Evolutionary conservation across 2,329 filamentous ascomycete species (phyloP).

Genomic region (Microcyclospora pomicola): DNA sequence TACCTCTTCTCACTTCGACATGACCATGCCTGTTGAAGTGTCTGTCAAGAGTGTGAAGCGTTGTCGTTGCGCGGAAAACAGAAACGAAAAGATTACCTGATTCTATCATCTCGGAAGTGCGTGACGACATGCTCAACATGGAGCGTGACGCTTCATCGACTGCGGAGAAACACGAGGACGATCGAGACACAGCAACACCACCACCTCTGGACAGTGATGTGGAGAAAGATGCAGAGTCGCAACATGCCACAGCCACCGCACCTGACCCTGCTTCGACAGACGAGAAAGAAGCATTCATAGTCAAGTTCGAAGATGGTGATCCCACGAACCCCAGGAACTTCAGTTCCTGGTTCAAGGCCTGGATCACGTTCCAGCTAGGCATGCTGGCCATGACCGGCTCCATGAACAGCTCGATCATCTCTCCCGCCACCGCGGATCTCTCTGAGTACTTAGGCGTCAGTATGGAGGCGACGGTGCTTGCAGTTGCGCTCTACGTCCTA

Average conservation of each 20-base stretch:
- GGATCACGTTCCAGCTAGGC: constrained; percentile 36
- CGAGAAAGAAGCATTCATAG: constrained; percentile 11
- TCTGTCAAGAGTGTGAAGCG: too few species aligned
- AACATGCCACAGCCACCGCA: not conserved
- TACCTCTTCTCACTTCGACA: too few species aligned
- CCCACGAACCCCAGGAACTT: constrained; percentile 36
- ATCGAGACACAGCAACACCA: not conserved
- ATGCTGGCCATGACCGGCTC: constrained; percentile 38
- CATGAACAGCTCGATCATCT: constrained; percentile 38
- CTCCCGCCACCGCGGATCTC: constrained; percentile 33
- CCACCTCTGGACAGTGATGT: not conserved
- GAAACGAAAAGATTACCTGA: too few species aligned
- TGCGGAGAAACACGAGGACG: not conserved
- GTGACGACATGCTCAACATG: too few species aligned
- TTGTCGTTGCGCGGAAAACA: too few species aligned
- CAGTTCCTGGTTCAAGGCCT: constrained; percentile 29
- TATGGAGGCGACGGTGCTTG: constrained; percentile 31
- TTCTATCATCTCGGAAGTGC: too few species aligned
- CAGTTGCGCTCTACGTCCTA: constrained; percentile 34
- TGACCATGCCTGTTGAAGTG: too few species aligned
- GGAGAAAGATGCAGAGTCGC: constrained; percentile 3
- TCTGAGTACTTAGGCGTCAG: constrained; percentile 30
- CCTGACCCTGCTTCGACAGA: not conserved
- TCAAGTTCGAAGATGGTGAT: constrained; percentile 23
- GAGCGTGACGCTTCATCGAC: too few species aligned